These are phyloP conservation scores for Prorocentrum cordatum DNA, from an alignment of 169 alveolate genomes.

Conservation along the genomic window DNA sequence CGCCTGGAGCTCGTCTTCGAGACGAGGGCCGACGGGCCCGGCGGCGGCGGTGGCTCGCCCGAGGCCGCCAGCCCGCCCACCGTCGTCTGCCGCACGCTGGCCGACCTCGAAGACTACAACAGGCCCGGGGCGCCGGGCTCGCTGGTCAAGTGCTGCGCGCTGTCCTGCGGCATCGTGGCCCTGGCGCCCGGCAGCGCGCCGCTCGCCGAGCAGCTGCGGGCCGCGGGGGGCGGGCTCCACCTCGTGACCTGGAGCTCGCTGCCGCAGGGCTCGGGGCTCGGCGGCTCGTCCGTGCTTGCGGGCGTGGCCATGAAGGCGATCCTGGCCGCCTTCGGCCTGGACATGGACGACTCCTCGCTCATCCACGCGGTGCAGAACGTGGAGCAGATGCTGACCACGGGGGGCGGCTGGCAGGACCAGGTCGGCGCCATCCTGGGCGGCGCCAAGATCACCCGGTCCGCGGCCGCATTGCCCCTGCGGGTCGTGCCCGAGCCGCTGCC, in stretches of 20 bases:
- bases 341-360: background rate
- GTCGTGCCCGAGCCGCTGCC: background rate
- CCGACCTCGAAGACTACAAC: background rate
- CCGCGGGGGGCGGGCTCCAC: background rate
- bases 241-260: background rate
- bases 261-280: background rate
- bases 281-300: background rate
- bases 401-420: constrained; percentile 3
- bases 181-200: background rate
- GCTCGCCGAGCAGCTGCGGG: background rate
- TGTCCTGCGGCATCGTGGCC: background rate
- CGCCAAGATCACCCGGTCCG: background rate
- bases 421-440: background rate
- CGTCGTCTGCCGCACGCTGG: background rate
- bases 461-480: background rate
- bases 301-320: background rate
- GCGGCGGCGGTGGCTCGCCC: too few relatives aligned
- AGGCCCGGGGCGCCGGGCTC: background rate
- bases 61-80: background rate
- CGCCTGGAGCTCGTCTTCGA: background rate
- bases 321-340: background rate
- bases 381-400: constrained; percentile 5
- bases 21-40: background rate
- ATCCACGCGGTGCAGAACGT: background rate
- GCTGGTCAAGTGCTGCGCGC: background rate